These are phyloP conservation scores for Coemansia sp. DNA, from an alignment of 192 early-diverging fungal species.

Conservation along the genomic window DNA sequence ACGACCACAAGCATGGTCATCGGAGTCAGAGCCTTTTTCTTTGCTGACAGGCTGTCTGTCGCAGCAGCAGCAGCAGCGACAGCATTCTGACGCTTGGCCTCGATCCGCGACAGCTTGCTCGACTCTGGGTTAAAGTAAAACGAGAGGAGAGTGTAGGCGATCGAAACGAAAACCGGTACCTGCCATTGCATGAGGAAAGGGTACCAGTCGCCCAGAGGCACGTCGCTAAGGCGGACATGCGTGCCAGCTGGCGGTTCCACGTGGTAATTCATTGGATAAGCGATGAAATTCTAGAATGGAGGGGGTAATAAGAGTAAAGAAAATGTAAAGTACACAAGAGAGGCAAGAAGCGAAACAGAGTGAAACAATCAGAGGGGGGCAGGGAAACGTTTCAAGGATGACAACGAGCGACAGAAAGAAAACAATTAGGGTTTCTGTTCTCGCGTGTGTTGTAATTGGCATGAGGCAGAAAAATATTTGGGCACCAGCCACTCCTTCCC, in stretches of 20 bases:
- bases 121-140: constrained; percentile 31
- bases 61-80: not conserved
- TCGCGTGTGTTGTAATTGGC: not conserved
- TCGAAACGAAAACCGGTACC: constrained; percentile 59
- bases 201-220: constrained; percentile 70
- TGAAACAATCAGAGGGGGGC: not conserved
- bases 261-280: not conserved
- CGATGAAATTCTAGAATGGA: not conserved
- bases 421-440: not conserved
- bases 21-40: constrained; percentile 20
- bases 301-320: not conserved
- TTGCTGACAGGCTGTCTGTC: not conserved
- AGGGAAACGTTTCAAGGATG: no score
- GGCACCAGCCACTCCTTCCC: not conserved
- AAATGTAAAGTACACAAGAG: not conserved
- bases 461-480: not conserved
- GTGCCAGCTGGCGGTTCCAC: constrained; percentile 27
- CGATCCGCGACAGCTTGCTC: constrained; percentile 15
- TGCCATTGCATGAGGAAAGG: constrained; percentile 71
- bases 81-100: constrained; percentile 17
- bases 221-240: constrained; percentile 41
- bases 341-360: not conserved
- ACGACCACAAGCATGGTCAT: constrained; percentile 75
- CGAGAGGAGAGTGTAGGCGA: constrained; percentile 53
- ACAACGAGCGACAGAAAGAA: no score